These are phyloP conservation scores for Rosa hybrid DNA, from an alignment of 331 rosid genomes.

Conservation along the genomic window DNA sequence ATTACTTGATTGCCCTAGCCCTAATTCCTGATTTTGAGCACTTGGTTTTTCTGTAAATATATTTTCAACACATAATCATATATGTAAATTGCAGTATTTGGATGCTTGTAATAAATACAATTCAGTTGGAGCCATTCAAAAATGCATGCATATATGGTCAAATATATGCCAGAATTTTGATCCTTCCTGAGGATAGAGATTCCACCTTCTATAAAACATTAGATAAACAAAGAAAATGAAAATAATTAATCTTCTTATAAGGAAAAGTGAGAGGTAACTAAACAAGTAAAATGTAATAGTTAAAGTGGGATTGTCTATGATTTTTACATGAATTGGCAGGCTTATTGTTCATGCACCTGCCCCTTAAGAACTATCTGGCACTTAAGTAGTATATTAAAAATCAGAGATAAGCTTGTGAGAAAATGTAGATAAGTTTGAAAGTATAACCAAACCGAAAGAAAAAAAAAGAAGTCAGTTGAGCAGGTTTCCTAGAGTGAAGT, in stretches of 20 bases:
- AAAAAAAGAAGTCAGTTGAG: neutral
- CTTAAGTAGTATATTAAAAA: neutral
- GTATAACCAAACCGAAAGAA: neutral
- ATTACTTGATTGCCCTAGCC: slow-evolving; percentile 22
- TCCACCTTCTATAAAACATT: neutral
- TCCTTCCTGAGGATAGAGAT: neutral
- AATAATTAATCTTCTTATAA: too few relatives aligned
- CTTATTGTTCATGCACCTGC: neutral
- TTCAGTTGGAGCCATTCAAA: slow-evolving; percentile 2
- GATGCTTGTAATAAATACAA: slow-evolving; percentile 9
- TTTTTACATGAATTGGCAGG: neutral
- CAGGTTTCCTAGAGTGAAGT: neutral
- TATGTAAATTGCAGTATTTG: slow-evolving; percentile 1
- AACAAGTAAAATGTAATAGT: neutral
- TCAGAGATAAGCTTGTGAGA: neutral
- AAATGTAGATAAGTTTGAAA: neutral
- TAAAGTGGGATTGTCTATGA: neutral
- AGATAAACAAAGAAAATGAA: neutral
- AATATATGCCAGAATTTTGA: neutral
- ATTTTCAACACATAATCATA: neutral
- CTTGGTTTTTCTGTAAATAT: neutral
- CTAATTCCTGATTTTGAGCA: neutral
- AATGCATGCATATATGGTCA: slow-evolving; percentile 11
- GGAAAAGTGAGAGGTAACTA: neutral
- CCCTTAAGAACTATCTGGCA: neutral